Evolutionary conservation across 345 rosid species (phyloP), one percentile per base, ranked within the genome.

Genomic region (Pelargonium nanum): DNA sequence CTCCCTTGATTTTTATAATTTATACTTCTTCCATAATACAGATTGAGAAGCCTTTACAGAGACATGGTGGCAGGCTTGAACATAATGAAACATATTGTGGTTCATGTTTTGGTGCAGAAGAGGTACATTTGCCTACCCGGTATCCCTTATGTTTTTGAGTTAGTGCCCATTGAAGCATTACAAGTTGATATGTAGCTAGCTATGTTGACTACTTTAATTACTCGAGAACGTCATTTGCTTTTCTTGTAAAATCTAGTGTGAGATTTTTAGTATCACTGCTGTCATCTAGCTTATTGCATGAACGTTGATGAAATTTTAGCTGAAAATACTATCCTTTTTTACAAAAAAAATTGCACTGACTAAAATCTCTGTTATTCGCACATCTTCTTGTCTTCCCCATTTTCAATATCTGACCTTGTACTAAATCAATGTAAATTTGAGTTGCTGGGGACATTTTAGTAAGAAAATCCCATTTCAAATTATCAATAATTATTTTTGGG

Each of bases 91-190:
- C 74, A 19, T 84, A 78, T 57, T 81, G 89, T 77, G 89, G 86
- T 53, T 79, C 86, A 8, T 84, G 86, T 67, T 84, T 67, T 75
- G 86, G 89, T 62, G 84, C 89, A 55, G 89, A 84, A 76, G n/a
- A 59, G 64, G 86, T 79, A 79, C 58, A 73, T 5, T 55, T 34
- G 19, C 10, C n/a, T 60, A 57, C 58, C 3, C 12, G 45, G 19
- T 15, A 22, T 48, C 56, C 4, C 2, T 72, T 22, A 32, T 40
- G 15, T 40, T 40, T 40, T 40, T 40, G 48, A 9, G 48, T 40
- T 40, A 2, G 9, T 40, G 10, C 48, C 48, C 48, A 40, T 40
- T 12, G 15, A 40, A 40, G 15, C 48, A 40, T 40, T 17, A 9
- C 9, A 28, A 2, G 15, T 12, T 40, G 16, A 40, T 40, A 40